A percentile compares a stretch with the other conserved stretches of the same genome.
These are phyloP conservation scores for Candida vartiovaarae DNA, from an alignment of 805 yeast genomes.

Conservation along the genomic window DNA sequence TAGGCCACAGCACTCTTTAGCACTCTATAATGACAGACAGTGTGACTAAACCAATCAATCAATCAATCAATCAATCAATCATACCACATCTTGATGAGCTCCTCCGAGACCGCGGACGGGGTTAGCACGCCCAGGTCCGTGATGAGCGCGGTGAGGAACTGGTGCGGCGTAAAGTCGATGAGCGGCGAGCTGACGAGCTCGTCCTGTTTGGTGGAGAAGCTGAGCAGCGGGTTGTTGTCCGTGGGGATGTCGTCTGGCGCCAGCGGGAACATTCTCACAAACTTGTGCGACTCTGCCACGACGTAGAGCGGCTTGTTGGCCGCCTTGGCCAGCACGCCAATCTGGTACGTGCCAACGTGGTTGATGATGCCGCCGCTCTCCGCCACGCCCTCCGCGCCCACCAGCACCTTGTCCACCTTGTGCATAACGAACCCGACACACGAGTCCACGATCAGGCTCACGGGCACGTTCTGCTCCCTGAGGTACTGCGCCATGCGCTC, in stretches of 20 bases:
- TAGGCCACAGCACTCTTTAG: too few relatives aligned
- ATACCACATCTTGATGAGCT: conserved; percentile 95
- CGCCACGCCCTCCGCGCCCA: conserved; percentile 99
- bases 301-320: conserved; percentile 92
- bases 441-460: conserved; percentile 79
- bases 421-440: conserved; percentile 92
- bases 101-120: conserved; percentile 98
- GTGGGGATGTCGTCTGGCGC: conserved; percentile 87
- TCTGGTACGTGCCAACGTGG: conserved; percentile 90
- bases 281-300: conserved; percentile 91
- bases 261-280: conserved; percentile 91
- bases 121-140: conserved; percentile 96
- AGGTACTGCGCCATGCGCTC: conserved; percentile 61
- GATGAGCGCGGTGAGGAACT: conserved; percentile 88
- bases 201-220: conserved; percentile 29
- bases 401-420: conserved; percentile 85
- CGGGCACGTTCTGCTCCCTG: conserved; percentile 73
- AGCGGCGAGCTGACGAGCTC: conserved; percentile 42
- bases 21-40: too few relatives aligned
- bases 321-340: conserved; percentile 85
- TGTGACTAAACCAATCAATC: too few relatives aligned
- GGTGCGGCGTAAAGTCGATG: conserved; percentile 94
- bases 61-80: conserved; percentile 39
- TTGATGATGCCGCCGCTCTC: conserved; percentile 98
- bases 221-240: conserved; percentile 37